Percentiles rank a stretch among this genome's conserved stretches.
Evolutionary conservation across 2,329 filamentous ascomycete genomes (phyloP).

Genomic region (Rhexocercosporidium sp.): DNA sequence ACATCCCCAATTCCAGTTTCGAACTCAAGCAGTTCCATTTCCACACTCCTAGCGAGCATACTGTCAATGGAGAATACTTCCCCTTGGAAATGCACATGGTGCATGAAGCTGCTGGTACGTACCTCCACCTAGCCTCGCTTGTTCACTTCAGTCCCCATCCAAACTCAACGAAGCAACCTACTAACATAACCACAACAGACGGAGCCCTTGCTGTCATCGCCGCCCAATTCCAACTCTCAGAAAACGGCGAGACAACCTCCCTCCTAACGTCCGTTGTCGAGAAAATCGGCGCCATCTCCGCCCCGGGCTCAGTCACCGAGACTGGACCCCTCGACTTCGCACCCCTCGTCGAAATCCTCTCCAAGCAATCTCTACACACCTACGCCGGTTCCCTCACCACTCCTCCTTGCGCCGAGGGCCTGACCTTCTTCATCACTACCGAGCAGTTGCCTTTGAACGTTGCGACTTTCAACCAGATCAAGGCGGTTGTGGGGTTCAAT

Average conservation of each 20-base stretch:
- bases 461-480: slow-evolving; percentile 55
- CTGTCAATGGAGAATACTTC: slow-evolving; percentile 50
- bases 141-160: background rate
- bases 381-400: slow-evolving; percentile 67
- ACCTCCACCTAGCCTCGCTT: background rate
- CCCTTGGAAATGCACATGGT: slow-evolving; percentile 51
- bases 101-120: slow-evolving; percentile 42
- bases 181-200: slow-evolving; percentile 20
- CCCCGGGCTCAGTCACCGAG: slow-evolving; percentile 25
- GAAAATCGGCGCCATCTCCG: slow-evolving; percentile 16
- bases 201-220: slow-evolving; percentile 40
- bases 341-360: slow-evolving; percentile 13
- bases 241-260: slow-evolving; percentile 45
- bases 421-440: slow-evolving; percentile 58
- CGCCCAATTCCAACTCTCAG: slow-evolving; percentile 45
- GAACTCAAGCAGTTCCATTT: slow-evolving; percentile 59
- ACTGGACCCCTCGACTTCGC: slow-evolving; percentile 24
- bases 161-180: background rate
- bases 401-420: slow-evolving; percentile 63
- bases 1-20: slow-evolving; percentile 12
- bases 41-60: slow-evolving; percentile 65
- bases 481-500: slow-evolving; percentile 61
- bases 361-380: slow-evolving; percentile 31
- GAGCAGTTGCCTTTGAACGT: slow-evolving; percentile 54
- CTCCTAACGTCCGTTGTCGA: slow-evolving; percentile 45